Evolutionary conservation across 2,329 filamentous ascomycete genomes (phyloP), one percentile per base, ranked within the genome.

Genomic region (Ascochyta lentis): DNA sequence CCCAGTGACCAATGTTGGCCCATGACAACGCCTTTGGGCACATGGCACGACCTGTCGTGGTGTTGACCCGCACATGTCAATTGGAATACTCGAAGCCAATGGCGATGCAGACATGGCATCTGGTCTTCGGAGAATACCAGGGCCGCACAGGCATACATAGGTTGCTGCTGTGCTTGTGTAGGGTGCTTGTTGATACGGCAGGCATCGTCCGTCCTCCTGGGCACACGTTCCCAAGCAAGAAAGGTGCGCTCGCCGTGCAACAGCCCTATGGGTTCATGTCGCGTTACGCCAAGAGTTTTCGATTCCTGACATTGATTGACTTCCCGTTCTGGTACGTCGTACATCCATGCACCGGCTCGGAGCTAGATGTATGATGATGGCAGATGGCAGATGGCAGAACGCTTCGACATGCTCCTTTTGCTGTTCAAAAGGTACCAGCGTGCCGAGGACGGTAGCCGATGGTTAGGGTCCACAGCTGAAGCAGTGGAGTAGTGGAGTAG

Each of bases 171-270:
- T 57, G 49, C 43, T 43, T 33, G 42, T 48, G 44, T 44, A 37
- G 34, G 46, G 3, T 53, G 52, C 56, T 59, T 57, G 48, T 52
- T 38, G 54, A 57, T 54, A 59, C 55, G 16, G 44, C 47, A 52
- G 26, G 39, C 46, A 49, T 26, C 35, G n/a, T n/a, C 16, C 47
- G 47, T 44, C 46, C 34, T 42, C 31, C 41, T 24, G 43, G n/a
- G 23, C 33, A 29, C 44, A 35, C 33, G 33, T 45, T 31, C 44
- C 47, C 43, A 41, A 35, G 45, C 47, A 39, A 52, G 41, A 44
- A 49, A 41, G 41, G 37, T 49, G 45, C 41, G 13, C 27, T 41
- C 37, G 33, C 26, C 12, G 38, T 47, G 47, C 24, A 51, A 43
- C 47, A 51, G 53, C 53, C 53, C 43, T 51, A 56, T 29, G 33